Evolutionary conservation across 805 yeast genomes (phyloP).

Genomic region (Sugiyamaella lignohabitans): DNA sequence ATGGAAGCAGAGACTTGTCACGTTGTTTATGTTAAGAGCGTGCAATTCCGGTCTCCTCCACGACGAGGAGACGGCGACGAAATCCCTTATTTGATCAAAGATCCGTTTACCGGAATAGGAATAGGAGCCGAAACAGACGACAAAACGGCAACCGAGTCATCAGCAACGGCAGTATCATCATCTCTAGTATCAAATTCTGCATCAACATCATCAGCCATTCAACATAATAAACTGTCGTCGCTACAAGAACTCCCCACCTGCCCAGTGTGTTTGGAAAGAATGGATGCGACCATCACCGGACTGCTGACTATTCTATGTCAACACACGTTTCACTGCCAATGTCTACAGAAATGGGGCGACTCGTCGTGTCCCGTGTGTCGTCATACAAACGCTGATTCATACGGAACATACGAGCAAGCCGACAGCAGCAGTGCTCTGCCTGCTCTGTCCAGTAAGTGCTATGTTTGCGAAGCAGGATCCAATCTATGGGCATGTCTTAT

Average conservation of each 20-base stretch:
- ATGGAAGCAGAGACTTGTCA: slow-evolving; percentile 88
- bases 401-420: not conserved
- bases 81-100: slow-evolving; percentile 64
- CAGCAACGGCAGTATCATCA: not conserved
- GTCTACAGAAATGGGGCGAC: slow-evolving; percentile 82
- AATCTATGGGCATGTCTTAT: slow-evolving; percentile 85
- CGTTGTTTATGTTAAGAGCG: slow-evolving; percentile 60
- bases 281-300: slow-evolving; percentile 78
- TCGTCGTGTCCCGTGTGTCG: slow-evolving; percentile 90
- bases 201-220: not conserved
- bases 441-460: slow-evolving; percentile 17
- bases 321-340: slow-evolving; percentile 87
- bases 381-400: slow-evolving; percentile 31
- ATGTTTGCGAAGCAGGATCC: slow-evolving; percentile 47
- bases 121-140: slow-evolving; percentile 5
- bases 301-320: slow-evolving; percentile 84
- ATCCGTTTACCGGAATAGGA: slow-evolving; percentile 54
- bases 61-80: slow-evolving; percentile 26
- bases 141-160: slow-evolving; percentile 9
- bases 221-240: slow-evolving; percentile 24
- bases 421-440: not conserved
- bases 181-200: not conserved
- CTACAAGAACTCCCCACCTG: slow-evolving; percentile 76
- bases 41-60: slow-evolving; percentile 38
- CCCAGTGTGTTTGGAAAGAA: slow-evolving; percentile 84